Conservation (phyloP, 2,329 filamentous ascomycete species). For the Cytospora mali region DNA sequence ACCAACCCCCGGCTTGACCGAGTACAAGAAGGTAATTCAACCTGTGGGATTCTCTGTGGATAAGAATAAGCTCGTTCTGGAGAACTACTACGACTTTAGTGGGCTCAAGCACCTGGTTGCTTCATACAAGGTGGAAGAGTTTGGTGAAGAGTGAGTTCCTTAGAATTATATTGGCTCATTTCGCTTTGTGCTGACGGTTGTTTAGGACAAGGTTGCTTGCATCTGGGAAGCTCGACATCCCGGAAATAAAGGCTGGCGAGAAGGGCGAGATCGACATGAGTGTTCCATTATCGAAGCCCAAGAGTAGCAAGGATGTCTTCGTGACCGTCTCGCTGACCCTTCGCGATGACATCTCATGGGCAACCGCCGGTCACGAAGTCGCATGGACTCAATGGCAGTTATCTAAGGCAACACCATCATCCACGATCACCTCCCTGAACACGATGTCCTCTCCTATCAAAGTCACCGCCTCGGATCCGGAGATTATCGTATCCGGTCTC, state of each 20-base stretch:
- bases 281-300: conserved; percentile 33
- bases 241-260: conserved; percentile 43
- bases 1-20: conserved; percentile 58
- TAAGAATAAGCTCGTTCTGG: conserved; percentile 42
- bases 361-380: conserved; percentile 54
- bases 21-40: conserved; percentile 61
- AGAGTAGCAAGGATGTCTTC: conserved; percentile 44
- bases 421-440: conserved; percentile 13
- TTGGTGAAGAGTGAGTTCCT: conserved; percentile 43
- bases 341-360: conserved; percentile 51
- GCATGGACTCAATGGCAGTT: conserved; percentile 56
- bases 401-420: conserved; percentile 32
- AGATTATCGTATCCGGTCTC: conserved; percentile 36
- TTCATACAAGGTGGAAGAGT: conserved; percentile 48
- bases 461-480: conserved; percentile 33
- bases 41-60: conserved; percentile 50
- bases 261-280: conserved; percentile 41
- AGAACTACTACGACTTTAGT: conserved; percentile 55
- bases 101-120: conserved; percentile 46
- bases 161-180: background rate
- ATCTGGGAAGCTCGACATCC: conserved; percentile 45
- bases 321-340: conserved; percentile 50
- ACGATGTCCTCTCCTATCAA: conserved; percentile 31
- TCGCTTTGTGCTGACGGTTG: conserved; percentile 23
- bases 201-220: conserved; percentile 34